Percentiles rank a stretch among this genome's conserved stretches.
These are phyloP conservation scores for Dalechampia spathulata DNA, from an alignment of 441 rosid genomes.

Conservation along the genomic window DNA sequence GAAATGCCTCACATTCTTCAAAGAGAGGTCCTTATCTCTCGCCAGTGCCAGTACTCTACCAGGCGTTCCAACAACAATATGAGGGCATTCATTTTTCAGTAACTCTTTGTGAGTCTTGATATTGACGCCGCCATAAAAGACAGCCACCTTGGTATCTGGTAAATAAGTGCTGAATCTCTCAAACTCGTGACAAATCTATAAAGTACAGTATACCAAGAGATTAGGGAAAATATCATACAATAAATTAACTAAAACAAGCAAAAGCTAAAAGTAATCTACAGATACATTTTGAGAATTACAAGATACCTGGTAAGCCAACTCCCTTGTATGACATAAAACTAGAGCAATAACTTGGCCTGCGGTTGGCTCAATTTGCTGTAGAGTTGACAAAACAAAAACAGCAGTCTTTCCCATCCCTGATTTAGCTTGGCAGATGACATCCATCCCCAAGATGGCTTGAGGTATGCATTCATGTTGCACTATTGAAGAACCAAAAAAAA, in stretches of 20 bases:
- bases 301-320: slow-evolving; percentile 88
- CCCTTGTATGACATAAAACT: slow-evolving; percentile 91
- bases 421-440: slow-evolving; percentile 98
- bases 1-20: slow-evolving; percentile 99
- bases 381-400: slow-evolving; percentile 80
- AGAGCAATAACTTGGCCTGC: slow-evolving; percentile 96
- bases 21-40: slow-evolving; percentile 86
- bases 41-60: slow-evolving; percentile 88
- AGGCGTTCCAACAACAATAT: slow-evolving; percentile 97
- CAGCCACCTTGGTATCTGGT: slow-evolving; percentile 85
- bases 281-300: neutral
- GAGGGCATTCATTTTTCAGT: slow-evolving; percentile 97
- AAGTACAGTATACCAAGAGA: neutral
- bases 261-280: neutral
- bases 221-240: neutral
- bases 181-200: slow-evolving; percentile 91
- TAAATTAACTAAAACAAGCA: neutral
- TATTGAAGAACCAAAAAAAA: slow-evolving; percentile 84
- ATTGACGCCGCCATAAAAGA: slow-evolving; percentile 95
- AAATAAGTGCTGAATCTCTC: slow-evolving; percentile 93
- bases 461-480: slow-evolving; percentile 99
- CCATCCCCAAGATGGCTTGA: slow-evolving; percentile 98
- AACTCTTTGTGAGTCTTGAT: slow-evolving; percentile 83
- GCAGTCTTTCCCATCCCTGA: slow-evolving; percentile 99
- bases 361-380: slow-evolving; percentile 90